Percentiles rank a stretch among this genome's conserved stretches.
Evolutionary conservation across 2,329 filamentous ascomycete species (phyloP).

Genomic region (Cadophora sp.): DNA sequence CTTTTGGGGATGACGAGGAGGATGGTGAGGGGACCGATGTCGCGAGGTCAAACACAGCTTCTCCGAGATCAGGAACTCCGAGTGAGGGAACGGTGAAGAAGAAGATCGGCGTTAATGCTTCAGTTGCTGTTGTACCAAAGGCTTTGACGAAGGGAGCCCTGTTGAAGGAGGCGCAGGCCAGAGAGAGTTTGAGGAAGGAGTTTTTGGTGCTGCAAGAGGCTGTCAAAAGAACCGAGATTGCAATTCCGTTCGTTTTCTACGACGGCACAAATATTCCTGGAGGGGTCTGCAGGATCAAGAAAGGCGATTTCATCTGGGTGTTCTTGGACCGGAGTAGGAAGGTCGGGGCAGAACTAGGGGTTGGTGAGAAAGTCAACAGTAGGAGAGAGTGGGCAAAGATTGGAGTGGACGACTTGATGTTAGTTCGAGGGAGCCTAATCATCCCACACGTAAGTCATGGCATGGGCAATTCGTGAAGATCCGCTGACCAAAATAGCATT

Average conservation of each 20-base stretch:
- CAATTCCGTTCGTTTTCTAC: constrained; percentile 96
- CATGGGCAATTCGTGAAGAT: constrained; percentile 18
- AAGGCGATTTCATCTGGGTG: constrained; percentile 91
- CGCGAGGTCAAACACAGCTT: constrained; percentile 32
- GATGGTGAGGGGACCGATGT: constrained; percentile 46
- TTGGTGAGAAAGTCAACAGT: constrained; percentile 64
- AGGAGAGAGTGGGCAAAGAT: constrained; percentile 90
- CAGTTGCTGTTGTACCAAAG: constrained; percentile 72
- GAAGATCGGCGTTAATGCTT: constrained; percentile 67
- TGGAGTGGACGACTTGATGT: constrained; percentile 92
- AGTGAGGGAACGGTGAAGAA: constrained; percentile 41
- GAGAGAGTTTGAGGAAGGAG: constrained; percentile 77
- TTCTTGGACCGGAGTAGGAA: constrained; percentile 93
- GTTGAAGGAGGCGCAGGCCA: constrained; percentile 78
- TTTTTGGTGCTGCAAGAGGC: constrained; percentile 84
- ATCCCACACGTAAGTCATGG: constrained; percentile 81
- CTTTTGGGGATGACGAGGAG: constrained; percentile 64
- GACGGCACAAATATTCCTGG: constrained; percentile 91
- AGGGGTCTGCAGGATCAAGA: constrained; percentile 84
- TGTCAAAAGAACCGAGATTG: constrained; percentile 87
- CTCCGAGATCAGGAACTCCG: constrained; percentile 43
- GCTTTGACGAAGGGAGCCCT: constrained; percentile 77
- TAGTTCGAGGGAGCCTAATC: constrained; percentile 89
- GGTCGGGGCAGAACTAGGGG: constrained; percentile 82
- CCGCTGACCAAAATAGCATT: constrained; percentile 68